These are phyloP conservation scores for Salix brachista DNA, from an alignment of 345 rosid species.

Conservation along the genomic window DNA sequence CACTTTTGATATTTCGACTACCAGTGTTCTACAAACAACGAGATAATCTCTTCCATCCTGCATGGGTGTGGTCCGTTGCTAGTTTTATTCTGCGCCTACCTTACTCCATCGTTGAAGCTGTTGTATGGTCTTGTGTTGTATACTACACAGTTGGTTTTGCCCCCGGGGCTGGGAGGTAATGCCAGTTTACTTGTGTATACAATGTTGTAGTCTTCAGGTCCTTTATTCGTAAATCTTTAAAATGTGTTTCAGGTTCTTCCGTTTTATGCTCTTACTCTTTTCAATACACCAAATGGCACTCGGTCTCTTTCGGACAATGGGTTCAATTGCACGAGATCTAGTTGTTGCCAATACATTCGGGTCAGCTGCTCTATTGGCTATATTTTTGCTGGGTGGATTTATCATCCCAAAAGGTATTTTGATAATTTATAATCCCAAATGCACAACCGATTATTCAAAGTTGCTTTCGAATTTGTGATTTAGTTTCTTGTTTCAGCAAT, in stretches of 20 bases:
- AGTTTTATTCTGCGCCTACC: conserved; percentile 85
- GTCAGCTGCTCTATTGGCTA: conserved; percentile 53
- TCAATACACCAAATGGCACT: conserved; percentile 88
- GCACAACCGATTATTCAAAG: background rate
- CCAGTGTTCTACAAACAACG: conserved; percentile 92
- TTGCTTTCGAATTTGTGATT: background rate
- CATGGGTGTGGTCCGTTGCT: conserved; percentile 81
- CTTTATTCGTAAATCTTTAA: conserved; percentile 4
- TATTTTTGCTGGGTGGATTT: conserved; percentile 85
- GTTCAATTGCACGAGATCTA: conserved; percentile 73
- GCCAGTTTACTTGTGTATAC: background rate
- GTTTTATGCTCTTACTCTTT: conserved; percentile 69
- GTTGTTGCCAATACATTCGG: conserved; percentile 88
- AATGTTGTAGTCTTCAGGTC: background rate
- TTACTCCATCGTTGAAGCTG: conserved; percentile 75
- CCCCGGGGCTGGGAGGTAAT: conserved; percentile 64
- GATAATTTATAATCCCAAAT: background rate
- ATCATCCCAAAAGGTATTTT: conserved; percentile 69
- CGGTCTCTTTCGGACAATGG: conserved; percentile 78
- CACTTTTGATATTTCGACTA: conserved; percentile 75
- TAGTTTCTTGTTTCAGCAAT: conserved; percentile 36
- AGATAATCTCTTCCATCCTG: conserved; percentile 85
- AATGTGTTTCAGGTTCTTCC: conserved; percentile 60
- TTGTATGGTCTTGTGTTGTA: conserved; percentile 78
- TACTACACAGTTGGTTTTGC: conserved; percentile 84